Conservation (phyloP, 768 basidiomycete genomes). For the Leucogyrophana mollusca region DNA sequence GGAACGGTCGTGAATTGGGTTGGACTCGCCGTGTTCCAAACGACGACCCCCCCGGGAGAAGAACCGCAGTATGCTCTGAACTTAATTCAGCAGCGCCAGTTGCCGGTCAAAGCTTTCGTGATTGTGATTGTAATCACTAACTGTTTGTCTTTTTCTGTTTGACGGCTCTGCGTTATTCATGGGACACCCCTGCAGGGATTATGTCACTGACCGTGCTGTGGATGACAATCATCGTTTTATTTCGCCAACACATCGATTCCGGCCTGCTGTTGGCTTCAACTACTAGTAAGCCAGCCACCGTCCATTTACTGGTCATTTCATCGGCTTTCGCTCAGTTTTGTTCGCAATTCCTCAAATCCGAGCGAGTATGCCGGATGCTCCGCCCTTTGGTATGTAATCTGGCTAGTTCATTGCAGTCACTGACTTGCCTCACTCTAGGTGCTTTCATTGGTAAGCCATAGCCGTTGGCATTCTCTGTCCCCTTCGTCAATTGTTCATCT, state of each 20-base stretch:
- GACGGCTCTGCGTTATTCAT: neutral
- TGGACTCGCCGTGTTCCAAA: neutral
- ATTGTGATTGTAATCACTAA: constrained; percentile 3
- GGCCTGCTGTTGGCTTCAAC: constrained; percentile 3
- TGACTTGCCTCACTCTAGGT: neutral
- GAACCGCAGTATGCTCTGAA: neutral
- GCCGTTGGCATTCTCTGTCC: neutral
- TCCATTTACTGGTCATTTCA: neutral
- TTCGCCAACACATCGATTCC: neutral
- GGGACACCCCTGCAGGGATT: neutral
- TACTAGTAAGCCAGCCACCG: constrained; percentile 4
- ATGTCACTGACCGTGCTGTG: constrained; percentile 2
- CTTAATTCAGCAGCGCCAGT: neutral
- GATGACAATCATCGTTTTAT: constrained; percentile 4
- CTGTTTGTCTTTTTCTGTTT: neutral
- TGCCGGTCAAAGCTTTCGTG: constrained; percentile 2
- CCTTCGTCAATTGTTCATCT: neutral
- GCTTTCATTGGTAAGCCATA: constrained; percentile 3
- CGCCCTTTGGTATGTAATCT: constrained; percentile 1
- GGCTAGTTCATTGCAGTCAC: neutral
- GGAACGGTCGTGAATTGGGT: constrained; percentile 5
- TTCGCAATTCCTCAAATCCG: constrained; percentile 4
- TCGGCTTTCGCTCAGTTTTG: neutral
- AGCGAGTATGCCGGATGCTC: constrained; percentile 6
- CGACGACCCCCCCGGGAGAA: neutral